These are phyloP conservation scores for Trebouxiophyceae sp. DNA, from an alignment of 163 green algal genomes.

Conservation along the genomic window DNA sequence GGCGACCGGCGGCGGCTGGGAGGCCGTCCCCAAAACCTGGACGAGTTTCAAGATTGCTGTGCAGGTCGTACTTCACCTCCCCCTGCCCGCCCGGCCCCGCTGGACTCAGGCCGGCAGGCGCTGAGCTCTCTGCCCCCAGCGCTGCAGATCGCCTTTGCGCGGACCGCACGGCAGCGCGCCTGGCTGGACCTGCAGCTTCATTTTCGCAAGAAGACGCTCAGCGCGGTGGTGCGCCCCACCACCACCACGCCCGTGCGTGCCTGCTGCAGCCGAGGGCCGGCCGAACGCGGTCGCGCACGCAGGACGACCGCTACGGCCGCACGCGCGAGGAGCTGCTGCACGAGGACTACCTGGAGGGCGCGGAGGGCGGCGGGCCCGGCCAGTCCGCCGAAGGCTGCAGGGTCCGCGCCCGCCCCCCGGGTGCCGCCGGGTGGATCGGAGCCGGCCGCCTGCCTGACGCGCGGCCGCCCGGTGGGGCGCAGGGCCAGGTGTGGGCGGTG, in stretches of 20 bases:
- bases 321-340: slow-evolving; percentile 16
- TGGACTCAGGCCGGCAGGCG: too few species aligned
- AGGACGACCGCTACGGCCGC: slow-evolving; percentile 11
- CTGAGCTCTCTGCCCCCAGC: too few species aligned
- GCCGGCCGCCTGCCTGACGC: not conserved
- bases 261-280: too few species aligned
- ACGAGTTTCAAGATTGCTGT: not conserved
- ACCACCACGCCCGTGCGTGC: too few species aligned
- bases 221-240: slow-evolving; percentile 12
- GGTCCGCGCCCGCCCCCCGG: not conserved
- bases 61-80: not conserved
- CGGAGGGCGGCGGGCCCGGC: slow-evolving; percentile 6
- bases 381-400: slow-evolving; percentile 15
- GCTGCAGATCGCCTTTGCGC: not conserved
- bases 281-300: too few species aligned
- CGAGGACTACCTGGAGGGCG: slow-evolving; percentile 23
- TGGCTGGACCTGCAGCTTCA: slow-evolving; percentile 42
- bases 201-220: slow-evolving; percentile 30
- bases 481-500: slow-evolving; percentile 41
- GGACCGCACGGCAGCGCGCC: slow-evolving; percentile 16
- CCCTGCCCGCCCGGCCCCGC: too few species aligned
- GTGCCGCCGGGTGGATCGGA: not conserved
- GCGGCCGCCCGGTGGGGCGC: slow-evolving; percentile 10
- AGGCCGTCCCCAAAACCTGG: slow-evolving; percentile 30
- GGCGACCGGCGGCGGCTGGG: slow-evolving; percentile 28